A percentile compares a stretch with the other conserved stretches of the same genome.
Evolutionary conservation across 768 basidiomycete genomes (phyloP).

Genomic region (Tylopilus vinaceipallidus): DNA sequence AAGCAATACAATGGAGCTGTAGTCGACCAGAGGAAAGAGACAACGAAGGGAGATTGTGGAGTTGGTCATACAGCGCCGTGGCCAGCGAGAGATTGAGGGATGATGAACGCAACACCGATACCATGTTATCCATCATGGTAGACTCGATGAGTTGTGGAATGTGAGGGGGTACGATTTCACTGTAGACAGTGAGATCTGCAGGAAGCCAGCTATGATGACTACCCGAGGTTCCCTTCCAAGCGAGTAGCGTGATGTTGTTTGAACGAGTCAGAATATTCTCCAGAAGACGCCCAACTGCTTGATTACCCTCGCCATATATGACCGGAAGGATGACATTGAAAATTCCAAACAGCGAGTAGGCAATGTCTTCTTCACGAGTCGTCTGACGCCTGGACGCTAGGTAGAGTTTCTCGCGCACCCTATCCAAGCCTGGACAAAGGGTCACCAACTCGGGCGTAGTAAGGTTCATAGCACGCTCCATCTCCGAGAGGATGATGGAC

Average conservation of each 20-base stretch:
- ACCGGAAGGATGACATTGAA: neutral
- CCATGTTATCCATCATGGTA: neutral
- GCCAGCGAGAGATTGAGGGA: neutral
- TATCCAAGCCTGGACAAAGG: neutral
- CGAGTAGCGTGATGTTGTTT: too few relatives aligned
- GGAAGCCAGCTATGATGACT: too few relatives aligned
- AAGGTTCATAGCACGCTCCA: neutral
- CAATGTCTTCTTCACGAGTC: neutral
- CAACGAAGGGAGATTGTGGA: neutral
- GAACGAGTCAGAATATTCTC: too few relatives aligned
- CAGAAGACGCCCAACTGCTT: too few relatives aligned
- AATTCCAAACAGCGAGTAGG: neutral
- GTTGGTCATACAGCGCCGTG: neutral
- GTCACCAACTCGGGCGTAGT: neutral
- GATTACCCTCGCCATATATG: too few relatives aligned
- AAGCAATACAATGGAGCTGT: too few relatives aligned
- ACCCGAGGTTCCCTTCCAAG: too few relatives aligned
- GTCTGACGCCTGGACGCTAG: neutral
- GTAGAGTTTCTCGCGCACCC: neutral
- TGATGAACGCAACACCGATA: neutral
- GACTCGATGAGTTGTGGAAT: neutral
- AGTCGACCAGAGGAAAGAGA: neutral
- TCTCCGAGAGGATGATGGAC: neutral
- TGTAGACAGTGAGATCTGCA: too few relatives aligned
- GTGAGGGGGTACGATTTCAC: neutral